A percentile compares a stretch with the other conserved stretches of the same genome.
phyloP scores from a whole-genome alignment of 345 rosid genomes.

The Geranium brycei region DNA sequence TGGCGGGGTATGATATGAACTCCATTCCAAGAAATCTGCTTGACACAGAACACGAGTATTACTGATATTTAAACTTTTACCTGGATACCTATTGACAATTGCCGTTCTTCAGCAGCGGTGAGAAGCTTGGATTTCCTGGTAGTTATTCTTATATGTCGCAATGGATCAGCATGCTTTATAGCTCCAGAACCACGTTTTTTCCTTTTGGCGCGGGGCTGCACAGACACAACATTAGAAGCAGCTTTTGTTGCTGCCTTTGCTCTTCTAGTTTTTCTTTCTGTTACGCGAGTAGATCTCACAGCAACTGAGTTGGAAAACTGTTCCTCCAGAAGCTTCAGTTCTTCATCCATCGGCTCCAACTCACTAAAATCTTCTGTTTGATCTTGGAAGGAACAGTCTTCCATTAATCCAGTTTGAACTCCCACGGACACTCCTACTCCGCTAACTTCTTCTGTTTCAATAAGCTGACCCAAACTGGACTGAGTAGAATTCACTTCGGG shows the following conservation, averaged over 20 bases:
- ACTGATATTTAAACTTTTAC: constrained; percentile 18
- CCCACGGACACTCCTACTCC: constrained; percentile 32
- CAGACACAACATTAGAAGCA: constrained; percentile 35
- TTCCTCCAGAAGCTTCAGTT: constrained; percentile 42
- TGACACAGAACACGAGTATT: constrained; percentile 1
- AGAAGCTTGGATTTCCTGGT: constrained; percentile 64
- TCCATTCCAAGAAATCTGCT: not conserved
- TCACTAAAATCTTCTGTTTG: constrained; percentile 29
- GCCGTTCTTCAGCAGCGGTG: constrained; percentile 61
- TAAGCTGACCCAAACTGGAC: constrained; percentile 35
- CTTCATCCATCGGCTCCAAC: constrained; percentile 39
- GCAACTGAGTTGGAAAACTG: constrained; percentile 39
- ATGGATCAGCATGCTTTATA: constrained; percentile 60
- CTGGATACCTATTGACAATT: constrained; percentile 87
- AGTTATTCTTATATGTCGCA: constrained; percentile 63
- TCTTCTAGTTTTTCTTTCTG: constrained; percentile 65
- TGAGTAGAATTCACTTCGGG: constrained; percentile 18
- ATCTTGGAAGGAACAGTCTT: constrained; percentile 14
- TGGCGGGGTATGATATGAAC: not conserved
- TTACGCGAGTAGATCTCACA: constrained; percentile 67
- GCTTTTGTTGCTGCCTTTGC: constrained; percentile 57
- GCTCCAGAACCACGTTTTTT: constrained; percentile 37
- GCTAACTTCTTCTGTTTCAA: constrained; percentile 45
- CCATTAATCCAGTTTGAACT: constrained; percentile 25
- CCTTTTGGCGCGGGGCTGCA: constrained; percentile 37